phyloP scores from a whole-genome alignment of 1,284 basidiomycete species.

The Phlebopus sp. region DNA sequence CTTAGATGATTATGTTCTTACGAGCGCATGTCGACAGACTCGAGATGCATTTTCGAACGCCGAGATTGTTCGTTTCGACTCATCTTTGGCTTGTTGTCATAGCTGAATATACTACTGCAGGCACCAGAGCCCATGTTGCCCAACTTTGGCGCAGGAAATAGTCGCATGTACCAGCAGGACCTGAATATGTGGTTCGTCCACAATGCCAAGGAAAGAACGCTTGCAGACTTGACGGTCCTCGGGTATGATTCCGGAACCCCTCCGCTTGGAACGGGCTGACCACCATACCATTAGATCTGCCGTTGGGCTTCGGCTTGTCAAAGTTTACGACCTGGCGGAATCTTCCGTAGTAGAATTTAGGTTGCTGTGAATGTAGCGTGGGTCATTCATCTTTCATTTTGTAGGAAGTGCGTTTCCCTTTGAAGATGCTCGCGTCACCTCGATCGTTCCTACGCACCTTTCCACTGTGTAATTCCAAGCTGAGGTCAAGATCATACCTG shows the following conservation, averaged over 20 bases:
- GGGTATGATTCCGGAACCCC: constrained; percentile 1
- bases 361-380: background rate
- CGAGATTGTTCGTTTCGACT: background rate
- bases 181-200: constrained; percentile 33
- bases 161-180: constrained; percentile 34
- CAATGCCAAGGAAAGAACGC: constrained; percentile 33
- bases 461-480: no score
- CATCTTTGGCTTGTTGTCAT: background rate
- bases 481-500: no score
- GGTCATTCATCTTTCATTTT: no score
- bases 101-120: constrained; percentile 10
- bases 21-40: background rate
- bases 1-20: constrained; percentile 2
- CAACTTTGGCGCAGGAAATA: constrained; percentile 35
- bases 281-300: background rate
- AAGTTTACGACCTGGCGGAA: constrained; percentile 15
- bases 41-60: background rate
- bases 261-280: background rate
- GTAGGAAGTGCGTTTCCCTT: no score
- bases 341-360: constrained; percentile 10
- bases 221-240: constrained; percentile 17
- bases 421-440: no score
- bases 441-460: no score
- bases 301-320: constrained; percentile 9
- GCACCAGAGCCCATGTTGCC: constrained; percentile 37